Percentiles rank a stretch among this genome's conserved stretches.
phyloP scores from a whole-genome alignment of 2,329 filamentous ascomycete species.

The Lasiodiplodia sp. region DNA sequence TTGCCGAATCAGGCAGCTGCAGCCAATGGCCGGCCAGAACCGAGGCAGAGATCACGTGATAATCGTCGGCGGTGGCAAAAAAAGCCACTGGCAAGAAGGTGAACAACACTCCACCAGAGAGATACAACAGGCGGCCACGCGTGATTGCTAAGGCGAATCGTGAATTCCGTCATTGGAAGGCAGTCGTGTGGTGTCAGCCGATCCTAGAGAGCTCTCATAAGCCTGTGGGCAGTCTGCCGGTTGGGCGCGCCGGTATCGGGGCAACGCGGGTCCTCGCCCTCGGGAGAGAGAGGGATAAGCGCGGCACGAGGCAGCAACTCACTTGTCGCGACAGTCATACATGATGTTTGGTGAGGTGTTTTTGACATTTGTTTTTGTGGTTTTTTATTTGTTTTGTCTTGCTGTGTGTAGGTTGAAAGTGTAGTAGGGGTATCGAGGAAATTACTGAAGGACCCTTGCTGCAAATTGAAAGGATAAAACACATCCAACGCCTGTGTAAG shows the following conservation, averaged over 20 bases:
- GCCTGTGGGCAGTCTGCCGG: neutral
- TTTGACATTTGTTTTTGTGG: slow-evolving; percentile 11
- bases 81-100: neutral
- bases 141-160: neutral
- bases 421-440: slow-evolving; percentile 21
- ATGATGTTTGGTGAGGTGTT: neutral
- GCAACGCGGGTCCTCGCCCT: neutral
- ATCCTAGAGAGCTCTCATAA: slow-evolving; percentile 21
- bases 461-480: slow-evolving; percentile 7
- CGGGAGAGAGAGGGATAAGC: neutral
- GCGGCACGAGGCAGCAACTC: neutral
- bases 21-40: neutral
- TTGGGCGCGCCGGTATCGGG: slow-evolving; percentile 19
- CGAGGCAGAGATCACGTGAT: neutral
- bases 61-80: neutral
- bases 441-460: slow-evolving; percentile 17
- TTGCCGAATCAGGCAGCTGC: neutral
- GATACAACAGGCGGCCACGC: neutral
- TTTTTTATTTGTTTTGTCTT: neutral
- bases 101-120: neutral
- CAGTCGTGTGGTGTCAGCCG: neutral
- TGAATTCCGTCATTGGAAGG: neutral
- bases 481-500: slow-evolving; percentile 10
- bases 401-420: slow-evolving; percentile 1
- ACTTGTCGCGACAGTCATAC: neutral